These are phyloP conservation scores for Conticribra weissflogii DNA, from an alignment of 108 stramenopile genomes.

Conservation along the genomic window DNA sequence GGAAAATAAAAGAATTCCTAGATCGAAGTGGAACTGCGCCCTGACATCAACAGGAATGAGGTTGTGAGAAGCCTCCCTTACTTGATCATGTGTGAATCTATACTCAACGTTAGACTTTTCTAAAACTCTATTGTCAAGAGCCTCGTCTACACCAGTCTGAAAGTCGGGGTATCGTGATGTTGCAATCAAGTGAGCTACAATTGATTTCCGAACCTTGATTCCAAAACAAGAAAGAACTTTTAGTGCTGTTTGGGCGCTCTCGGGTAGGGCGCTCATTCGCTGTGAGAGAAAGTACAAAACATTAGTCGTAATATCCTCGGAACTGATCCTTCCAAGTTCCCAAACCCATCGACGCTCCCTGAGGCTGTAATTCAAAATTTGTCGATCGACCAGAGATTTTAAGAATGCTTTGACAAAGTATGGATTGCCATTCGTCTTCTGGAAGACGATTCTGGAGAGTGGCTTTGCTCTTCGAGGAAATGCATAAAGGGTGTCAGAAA, in stretches of 20 bases:
- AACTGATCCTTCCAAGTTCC: slow-evolving; percentile 20
- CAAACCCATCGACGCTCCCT: slow-evolving; percentile 32
- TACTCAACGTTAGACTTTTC: slow-evolving; percentile 7
- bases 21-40: slow-evolving; percentile 13
- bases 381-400: slow-evolving; percentile 21
- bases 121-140: slow-evolving; percentile 20
- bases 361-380: slow-evolving; percentile 19
- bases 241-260: slow-evolving; percentile 23
- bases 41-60: slow-evolving; percentile 36
- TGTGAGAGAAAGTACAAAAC: slow-evolving; percentile 44
- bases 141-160: slow-evolving; percentile 1
- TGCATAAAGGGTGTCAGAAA: slow-evolving; percentile 34
- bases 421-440: slow-evolving; percentile 45
- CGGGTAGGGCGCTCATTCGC: slow-evolving; percentile 33
- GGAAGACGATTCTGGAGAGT: slow-evolving; percentile 25
- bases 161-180: slow-evolving; percentile 7
- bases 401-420: slow-evolving; percentile 31
- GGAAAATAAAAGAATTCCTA: slow-evolving; percentile 17
- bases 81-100: slow-evolving; percentile 53
- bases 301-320: slow-evolving; percentile 47
- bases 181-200: slow-evolving; percentile 4
- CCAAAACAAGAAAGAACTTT: slow-evolving; percentile 46
- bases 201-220: slow-evolving; percentile 17
- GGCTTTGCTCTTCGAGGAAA: slow-evolving; percentile 31
- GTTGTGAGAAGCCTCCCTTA: slow-evolving; percentile 60